phyloP scores from a whole-genome alignment of 495 filamentous ascomycete genomes.

The Daldinia decipiens region DNA sequence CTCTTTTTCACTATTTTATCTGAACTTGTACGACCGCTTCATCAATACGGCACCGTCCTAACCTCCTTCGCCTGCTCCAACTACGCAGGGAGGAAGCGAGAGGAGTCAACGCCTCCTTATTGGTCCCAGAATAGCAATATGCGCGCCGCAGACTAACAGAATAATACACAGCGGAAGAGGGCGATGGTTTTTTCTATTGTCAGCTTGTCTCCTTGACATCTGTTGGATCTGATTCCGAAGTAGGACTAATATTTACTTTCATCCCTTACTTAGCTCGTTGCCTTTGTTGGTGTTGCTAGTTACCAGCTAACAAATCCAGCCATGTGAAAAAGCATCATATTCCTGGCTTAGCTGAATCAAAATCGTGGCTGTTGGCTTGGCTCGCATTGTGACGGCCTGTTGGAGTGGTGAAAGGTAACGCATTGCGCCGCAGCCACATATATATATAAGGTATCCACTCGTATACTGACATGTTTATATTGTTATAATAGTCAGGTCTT shows the following conservation, averaged over 20 bases:
- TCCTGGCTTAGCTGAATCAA: neutral
- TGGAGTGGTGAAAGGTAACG: neutral
- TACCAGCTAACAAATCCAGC: neutral
- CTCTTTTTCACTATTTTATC: neutral
- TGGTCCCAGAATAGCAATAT: slow-evolving; percentile 10
- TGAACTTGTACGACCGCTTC: slow-evolving; percentile 1
- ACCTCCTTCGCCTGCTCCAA: slow-evolving; percentile 1
- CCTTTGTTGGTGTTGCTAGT: neutral
- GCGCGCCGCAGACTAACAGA: slow-evolving; percentile 12
- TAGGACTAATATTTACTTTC: neutral
- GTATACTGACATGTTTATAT: neutral
- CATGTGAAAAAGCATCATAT: slow-evolving; percentile 15
- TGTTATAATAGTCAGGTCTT: neutral
- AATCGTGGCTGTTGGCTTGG: slow-evolving; percentile 4
- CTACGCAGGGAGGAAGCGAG: slow-evolving; percentile 8
- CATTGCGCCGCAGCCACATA: slow-evolving; percentile 1
- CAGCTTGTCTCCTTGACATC: slow-evolving; percentile 2
- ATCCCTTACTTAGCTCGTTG: neutral
- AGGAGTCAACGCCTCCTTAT: slow-evolving; percentile 3
- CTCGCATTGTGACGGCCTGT: slow-evolving; percentile 2
- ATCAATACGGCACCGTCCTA: neutral
- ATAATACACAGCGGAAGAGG: too few relatives aligned
- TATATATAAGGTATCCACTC: neutral
- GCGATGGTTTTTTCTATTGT: slow-evolving; percentile 2
- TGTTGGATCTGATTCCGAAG: slow-evolving; percentile 1